Conservation (phyloP, 2,329 filamentous ascomycete genomes). For the Colletotrichum karsti region DNA sequence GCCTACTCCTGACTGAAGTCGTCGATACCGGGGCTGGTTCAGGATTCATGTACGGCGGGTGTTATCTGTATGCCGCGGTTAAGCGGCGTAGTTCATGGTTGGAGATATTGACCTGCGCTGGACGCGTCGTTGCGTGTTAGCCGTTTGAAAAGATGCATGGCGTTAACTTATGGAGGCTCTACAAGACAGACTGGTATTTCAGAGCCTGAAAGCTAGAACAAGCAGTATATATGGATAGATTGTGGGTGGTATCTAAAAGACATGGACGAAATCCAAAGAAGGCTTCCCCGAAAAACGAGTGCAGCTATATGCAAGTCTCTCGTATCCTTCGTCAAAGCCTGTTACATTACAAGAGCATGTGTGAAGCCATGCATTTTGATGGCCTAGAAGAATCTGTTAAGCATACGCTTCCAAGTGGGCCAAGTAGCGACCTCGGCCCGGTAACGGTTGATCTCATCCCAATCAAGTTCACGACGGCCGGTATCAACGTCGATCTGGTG, state of each 20-base stretch:
- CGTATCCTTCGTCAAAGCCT: too few relatives aligned
- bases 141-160: too few relatives aligned
- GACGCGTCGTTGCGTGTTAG: too few relatives aligned
- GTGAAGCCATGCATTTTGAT: not conserved
- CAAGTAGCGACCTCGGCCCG: constrained; percentile 15
- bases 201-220: too few relatives aligned
- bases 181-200: too few relatives aligned
- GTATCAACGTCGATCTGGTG: constrained; percentile 31
- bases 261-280: not conserved
- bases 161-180: too few relatives aligned
- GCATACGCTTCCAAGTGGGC: constrained; percentile 27
- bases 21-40: not conserved
- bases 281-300: not conserved
- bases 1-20: not conserved
- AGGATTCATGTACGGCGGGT: not conserved
- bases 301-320: too few relatives aligned
- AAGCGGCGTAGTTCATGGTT: too few relatives aligned
- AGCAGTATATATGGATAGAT: not conserved
- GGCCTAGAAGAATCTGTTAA: constrained; percentile 19
- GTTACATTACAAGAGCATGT: too few relatives aligned
- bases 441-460: constrained; percentile 29
- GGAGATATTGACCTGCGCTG: too few relatives aligned
- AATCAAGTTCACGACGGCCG: constrained; percentile 29
- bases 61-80: too few relatives aligned
- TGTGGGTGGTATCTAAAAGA: constrained; percentile 10